Conservation (phyloP, 1,139 yeast genomes). For the Saccharomyces hybrid region DNA sequence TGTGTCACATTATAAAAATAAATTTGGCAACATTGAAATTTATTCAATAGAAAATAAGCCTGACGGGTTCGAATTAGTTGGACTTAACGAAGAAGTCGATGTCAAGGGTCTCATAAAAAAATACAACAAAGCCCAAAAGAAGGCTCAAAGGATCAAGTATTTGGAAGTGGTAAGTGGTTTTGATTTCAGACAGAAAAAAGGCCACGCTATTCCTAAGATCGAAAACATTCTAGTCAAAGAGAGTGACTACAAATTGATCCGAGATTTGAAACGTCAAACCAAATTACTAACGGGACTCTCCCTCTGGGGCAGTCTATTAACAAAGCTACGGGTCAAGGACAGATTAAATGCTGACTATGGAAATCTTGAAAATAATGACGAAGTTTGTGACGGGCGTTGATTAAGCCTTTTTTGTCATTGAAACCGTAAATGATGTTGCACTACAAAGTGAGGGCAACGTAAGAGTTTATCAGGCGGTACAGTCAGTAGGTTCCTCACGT, state of each 20-base stretch:
- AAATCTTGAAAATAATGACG: conserved; percentile 3
- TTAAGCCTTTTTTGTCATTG: not conserved
- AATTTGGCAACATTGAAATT: conserved; percentile 22
- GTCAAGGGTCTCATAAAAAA: conserved; percentile 8
- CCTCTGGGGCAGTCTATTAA: conserved; percentile 14
- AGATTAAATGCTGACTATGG: conserved; percentile 14
- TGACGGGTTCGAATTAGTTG: conserved; percentile 15
- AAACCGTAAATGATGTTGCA: not conserved
- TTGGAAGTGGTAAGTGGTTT: conserved; percentile 26
- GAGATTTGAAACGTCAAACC: conserved; percentile 6
- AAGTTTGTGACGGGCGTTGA: not conserved
- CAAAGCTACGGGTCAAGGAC: conserved; percentile 10
- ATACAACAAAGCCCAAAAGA: conserved; percentile 9
- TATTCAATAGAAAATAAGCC: conserved; percentile 16
- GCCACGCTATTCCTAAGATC: conserved; percentile 22
- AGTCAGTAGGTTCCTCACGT: not conserved
- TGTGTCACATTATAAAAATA: conserved; percentile 16
- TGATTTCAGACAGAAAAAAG: conserved; percentile 22
- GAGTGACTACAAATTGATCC: conserved; percentile 9
- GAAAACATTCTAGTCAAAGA: conserved; percentile 15
- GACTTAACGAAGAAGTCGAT: conserved; percentile 1
- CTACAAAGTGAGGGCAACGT: not conserved
- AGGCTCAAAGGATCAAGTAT: conserved; percentile 9
- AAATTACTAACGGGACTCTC: conserved; percentile 7
- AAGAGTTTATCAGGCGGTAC: not conserved